Base-by-base conservation (phyloP, 176 grass and related monocot genomes). In the Carex cristatella region DNA sequence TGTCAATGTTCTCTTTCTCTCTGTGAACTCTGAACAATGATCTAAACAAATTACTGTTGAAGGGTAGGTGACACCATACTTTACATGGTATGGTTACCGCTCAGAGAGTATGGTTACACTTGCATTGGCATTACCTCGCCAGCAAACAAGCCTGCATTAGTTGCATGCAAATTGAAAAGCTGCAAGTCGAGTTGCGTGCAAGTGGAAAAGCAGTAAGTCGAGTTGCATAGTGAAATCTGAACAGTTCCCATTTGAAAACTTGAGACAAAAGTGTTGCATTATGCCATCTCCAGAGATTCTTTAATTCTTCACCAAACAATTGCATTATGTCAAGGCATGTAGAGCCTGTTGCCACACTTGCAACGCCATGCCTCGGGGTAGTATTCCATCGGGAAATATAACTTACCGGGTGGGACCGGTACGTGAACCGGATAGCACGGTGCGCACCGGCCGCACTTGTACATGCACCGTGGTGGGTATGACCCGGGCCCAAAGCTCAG, bases 351-450 rank as follows among this genome's bases (percentile, higher is more conserved):
- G 38, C 86, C 80, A 64, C 86, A 87, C 42, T 78, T 60, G 79
- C 86, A 87, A 23, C 87, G 87, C 87, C 87, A 88, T 0, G 87
- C 87, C 81, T 88, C 87, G 0, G 87, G 87, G 70, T 88, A 88
- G 81, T 88, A 88, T 65, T 88, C 87, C 4, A 71, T 83, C 2
- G 81, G 72, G 44, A 84, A 82, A 32, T 78, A 82, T 48, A 66
- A 23, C 49, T 31, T 77, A 2, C 81, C 70, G 14, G 87, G 87
- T 16, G 87, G 87, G 4, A 88, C 87, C 1, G 87, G 72, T 53
- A 88, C 71, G 31, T 88, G 87, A 65, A 88, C 81, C 10, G 87
- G 81, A 5, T 58, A 46, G 81, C 87, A 88, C 2, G 87, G 87
- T 28, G 81, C 58, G 44, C 87, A 88, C 16, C 10, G 15, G 9